Evolutionary conservation across 257 asterid species (phyloP).

Genomic region (Scutellaria baicalensis): DNA sequence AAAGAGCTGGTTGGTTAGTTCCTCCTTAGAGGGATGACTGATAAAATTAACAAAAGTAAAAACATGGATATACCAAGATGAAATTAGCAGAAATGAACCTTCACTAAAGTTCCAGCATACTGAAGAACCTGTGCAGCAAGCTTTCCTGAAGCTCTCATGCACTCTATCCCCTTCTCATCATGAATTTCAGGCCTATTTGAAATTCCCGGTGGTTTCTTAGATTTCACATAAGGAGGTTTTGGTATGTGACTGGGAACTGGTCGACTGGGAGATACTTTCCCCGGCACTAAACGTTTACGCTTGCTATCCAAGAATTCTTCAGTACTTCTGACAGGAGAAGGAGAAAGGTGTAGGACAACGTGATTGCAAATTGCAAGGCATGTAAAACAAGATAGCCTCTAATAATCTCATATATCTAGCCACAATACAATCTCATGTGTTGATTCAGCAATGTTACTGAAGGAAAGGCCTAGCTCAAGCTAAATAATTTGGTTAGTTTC

Average conservation of each 20-base stretch:
- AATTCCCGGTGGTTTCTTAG: slow-evolving; percentile 75
- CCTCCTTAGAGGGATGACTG: neutral
- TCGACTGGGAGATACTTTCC: slow-evolving; percentile 71
- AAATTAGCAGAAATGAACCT: slow-evolving; percentile 44
- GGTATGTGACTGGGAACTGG: slow-evolving; percentile 75
- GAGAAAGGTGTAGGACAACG: slow-evolving; percentile 5
- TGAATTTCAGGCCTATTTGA: slow-evolving; percentile 68
- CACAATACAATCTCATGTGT: neutral
- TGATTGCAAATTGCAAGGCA: neutral
- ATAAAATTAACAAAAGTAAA: neutral
- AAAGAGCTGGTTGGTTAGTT: neutral
- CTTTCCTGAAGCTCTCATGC: slow-evolving; percentile 96
- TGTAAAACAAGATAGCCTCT: neutral
- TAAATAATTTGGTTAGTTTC: neutral
- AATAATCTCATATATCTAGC: neutral
- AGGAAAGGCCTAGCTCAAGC: neutral
- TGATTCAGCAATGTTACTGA: neutral
- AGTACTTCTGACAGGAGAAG: slow-evolving; percentile 32
- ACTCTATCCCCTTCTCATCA: slow-evolving; percentile 70
- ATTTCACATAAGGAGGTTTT: slow-evolving; percentile 77
- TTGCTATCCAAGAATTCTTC: slow-evolving; percentile 45
- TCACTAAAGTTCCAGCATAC: slow-evolving; percentile 87
- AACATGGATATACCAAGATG: neutral
- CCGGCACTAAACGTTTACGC: slow-evolving; percentile 63
- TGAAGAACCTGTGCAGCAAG: slow-evolving; percentile 96